Conservation (phyloP, 352 stramenopile genomes). For the Blastocystis sp. region DNA sequence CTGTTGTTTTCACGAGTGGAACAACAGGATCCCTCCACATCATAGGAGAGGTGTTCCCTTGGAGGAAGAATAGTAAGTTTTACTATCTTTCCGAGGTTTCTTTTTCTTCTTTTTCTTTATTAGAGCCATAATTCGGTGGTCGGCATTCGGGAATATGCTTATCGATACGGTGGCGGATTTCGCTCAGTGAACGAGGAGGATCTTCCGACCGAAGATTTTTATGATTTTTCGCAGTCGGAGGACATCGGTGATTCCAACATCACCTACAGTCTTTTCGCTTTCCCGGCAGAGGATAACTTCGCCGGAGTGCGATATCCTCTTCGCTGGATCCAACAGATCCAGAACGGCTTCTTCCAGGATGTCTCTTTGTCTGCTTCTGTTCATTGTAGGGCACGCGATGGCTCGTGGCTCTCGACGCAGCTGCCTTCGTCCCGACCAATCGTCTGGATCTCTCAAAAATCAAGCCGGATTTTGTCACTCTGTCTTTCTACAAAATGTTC, state of each 20-base stretch:
- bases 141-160: slow-evolving; percentile 70
- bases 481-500: slow-evolving; percentile 78
- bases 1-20: slow-evolving; percentile 48
- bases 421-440: slow-evolving; percentile 70
- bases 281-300: slow-evolving; percentile 76
- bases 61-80: slow-evolving; percentile 66
- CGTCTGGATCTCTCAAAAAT: slow-evolving; percentile 68
- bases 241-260: not conserved
- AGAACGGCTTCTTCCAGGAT: slow-evolving; percentile 67
- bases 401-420: slow-evolving; percentile 68
- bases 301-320: slow-evolving; percentile 67
- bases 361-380: not conserved
- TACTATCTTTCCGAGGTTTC: slow-evolving; percentile 68
- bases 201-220: not conserved
- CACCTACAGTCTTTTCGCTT: slow-evolving; percentile 69
- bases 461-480: slow-evolving; percentile 71
- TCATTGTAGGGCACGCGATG: slow-evolving; percentile 47
- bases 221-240: not conserved
- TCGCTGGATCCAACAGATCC: slow-evolving; percentile 64
- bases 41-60: slow-evolving; percentile 58
- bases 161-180: slow-evolving; percentile 68
- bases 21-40: slow-evolving; percentile 39
- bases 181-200: slow-evolving; percentile 32
- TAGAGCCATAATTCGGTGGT: slow-evolving; percentile 73
- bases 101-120: not conserved